Base-by-base conservation (phyloP, 495 filamentous ascomycete genomes). In the Margaritispora aquatica region DNA sequence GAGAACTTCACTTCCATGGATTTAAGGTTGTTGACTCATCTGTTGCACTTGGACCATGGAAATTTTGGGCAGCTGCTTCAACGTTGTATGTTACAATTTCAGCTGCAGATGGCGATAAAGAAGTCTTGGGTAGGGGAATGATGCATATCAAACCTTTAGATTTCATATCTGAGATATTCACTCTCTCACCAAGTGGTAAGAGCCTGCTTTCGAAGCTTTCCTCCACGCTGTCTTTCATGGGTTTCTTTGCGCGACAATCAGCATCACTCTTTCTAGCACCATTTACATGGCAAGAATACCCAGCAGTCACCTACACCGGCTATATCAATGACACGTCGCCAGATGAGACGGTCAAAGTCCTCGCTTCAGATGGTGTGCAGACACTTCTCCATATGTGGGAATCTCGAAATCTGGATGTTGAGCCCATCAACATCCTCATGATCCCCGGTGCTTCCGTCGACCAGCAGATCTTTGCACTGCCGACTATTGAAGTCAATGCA, bases 401-500 rank as follows among this genome's bases (percentile, higher is more conserved):
- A 34, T 75, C 82, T 0, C 55, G 51, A 0, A 61, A 70, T 13
- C 63, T 66, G 23, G 54, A 53, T n/a, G 54, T 66, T 15, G 44
- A 64, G 23, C 62, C 75, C 20, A 73, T 73, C 56, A 79, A 80
- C 60, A 66, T 83, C 20, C 77, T 83, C 68, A 78, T 87, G 71
- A 74, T 88, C 55, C 84, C 84, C 3, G 86, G 85, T 22, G 77
- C 83, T 10, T 72, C 79, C 10, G 81, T 86, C 3, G 82, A 85
- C 64, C 79, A 88, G 57, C 80, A 82, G 62, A 84, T 87, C 44
- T 88, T 73, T 44, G 77, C 84, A 21, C 73, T 87, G 22, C 85
- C 85, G 0, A 88, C 83, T 31, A 84, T 88, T 62, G 76, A 75
- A 20, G 80, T 75, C 57, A 87, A 88, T 68, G 79, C 84, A 36